Percentiles rank a stretch among this genome's conserved stretches.
Evolutionary conservation across 1,139 yeast genomes (phyloP).

Genomic region (Protomyces pachydermus): DNA sequence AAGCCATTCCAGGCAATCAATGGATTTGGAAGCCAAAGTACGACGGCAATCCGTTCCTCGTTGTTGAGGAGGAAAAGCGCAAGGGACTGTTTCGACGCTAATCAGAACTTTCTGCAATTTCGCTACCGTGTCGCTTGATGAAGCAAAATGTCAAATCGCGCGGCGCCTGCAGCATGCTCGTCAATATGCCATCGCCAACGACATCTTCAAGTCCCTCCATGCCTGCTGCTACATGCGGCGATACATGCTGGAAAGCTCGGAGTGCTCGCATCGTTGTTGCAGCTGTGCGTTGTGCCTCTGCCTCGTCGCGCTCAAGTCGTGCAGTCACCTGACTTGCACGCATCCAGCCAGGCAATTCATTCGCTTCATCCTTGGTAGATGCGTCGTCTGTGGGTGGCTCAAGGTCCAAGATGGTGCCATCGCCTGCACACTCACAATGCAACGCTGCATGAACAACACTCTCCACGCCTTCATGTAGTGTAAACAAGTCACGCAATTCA

Average conservation of each 20-base stretch:
- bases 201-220: not conserved
- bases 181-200: not conserved
- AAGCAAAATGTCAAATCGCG: not conserved
- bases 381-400: not conserved
- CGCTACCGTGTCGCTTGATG: not conserved
- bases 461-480: conserved; percentile 48
- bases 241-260: not conserved
- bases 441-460: conserved; percentile 61
- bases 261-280: not conserved
- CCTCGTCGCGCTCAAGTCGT: not conserved
- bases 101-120: not conserved
- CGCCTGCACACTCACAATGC: not conserved
- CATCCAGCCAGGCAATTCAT: not conserved
- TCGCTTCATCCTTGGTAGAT: not conserved
- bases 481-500: conserved; percentile 72
- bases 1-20: conserved; percentile 61
- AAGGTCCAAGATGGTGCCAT: not conserved
- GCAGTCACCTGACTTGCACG: not conserved
- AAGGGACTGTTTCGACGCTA: not conserved
- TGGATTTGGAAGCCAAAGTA: conserved; percentile 79
- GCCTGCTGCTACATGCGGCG: not conserved
- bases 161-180: not conserved
- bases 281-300: not conserved
- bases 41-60: conserved; percentile 25
- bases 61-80: not conserved